Conservation (phyloP, 78 protist genomes). For the Planoprotostelium fungivorum region DNA sequence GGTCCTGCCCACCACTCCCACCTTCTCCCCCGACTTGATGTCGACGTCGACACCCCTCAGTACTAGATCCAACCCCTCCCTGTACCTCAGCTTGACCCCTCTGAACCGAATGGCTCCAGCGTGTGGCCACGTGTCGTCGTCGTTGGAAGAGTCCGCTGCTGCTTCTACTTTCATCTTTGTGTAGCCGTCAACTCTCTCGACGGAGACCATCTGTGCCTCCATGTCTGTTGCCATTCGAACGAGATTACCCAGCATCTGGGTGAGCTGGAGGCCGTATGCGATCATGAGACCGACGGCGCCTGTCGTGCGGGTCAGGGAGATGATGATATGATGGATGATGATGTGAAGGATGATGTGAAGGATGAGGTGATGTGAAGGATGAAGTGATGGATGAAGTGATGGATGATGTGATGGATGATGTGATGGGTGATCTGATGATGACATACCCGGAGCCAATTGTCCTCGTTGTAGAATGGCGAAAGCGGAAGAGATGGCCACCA, state of each 20-base stretch:
- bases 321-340: too few relatives aligned
- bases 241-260: slow-evolving; percentile 39
- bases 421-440: too few relatives aligned
- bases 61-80: slow-evolving; percentile 61
- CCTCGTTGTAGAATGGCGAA: slow-evolving; percentile 12
- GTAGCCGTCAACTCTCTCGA: slow-evolving; percentile 62
- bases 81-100: slow-evolving; percentile 66
- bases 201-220: slow-evolving; percentile 47
- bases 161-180: slow-evolving; percentile 36
- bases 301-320: too few relatives aligned
- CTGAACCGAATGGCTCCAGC: slow-evolving; percentile 53
- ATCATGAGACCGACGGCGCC: slow-evolving; percentile 74
- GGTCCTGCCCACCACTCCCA: slow-evolving; percentile 92
- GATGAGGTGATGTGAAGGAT: too few relatives aligned
- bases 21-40: slow-evolving; percentile 51
- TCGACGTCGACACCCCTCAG: slow-evolving; percentile 44
- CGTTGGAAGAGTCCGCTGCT: slow-evolving; percentile 11
- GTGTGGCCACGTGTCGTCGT: slow-evolving; percentile 70
- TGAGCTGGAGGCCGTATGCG: slow-evolving; percentile 60
- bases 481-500: slow-evolving; percentile 39
- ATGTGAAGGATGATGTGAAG: too few relatives aligned
- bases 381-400: too few relatives aligned
- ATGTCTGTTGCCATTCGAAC: slow-evolving; percentile 64
- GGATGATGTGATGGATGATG: too few relatives aligned
- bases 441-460: neutral